phyloP scores from a whole-genome alignment of 1,139 yeast species.

The Lodderomyces jiufengensis region DNA sequence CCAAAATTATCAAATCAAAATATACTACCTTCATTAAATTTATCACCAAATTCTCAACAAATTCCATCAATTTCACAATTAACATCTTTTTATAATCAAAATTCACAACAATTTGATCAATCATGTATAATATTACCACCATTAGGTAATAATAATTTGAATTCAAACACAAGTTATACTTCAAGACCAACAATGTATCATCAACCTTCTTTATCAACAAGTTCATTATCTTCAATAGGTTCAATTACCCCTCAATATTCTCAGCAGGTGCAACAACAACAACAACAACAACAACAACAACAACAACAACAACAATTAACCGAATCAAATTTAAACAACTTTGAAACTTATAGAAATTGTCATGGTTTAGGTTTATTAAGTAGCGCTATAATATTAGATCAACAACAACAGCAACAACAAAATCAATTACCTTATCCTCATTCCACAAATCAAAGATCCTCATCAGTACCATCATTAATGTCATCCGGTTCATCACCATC shows the following conservation, averaged over 20 bases:
- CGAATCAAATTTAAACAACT: slow-evolving; percentile 12
- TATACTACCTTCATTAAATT: slow-evolving; percentile 5
- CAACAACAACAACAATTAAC: slow-evolving; percentile 8
- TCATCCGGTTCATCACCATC: slow-evolving; percentile 16
- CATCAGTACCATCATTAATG: slow-evolving; percentile 2
- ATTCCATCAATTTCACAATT: no score
- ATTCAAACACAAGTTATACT: no score
- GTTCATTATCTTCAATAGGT: no score
- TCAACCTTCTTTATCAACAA: no score
- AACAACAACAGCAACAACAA: slow-evolving; percentile 7
- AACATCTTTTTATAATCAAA: no score
- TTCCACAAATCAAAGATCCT: slow-evolving; percentile 8
- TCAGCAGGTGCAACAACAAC: slow-evolving; percentile 7
- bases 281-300: slow-evolving; percentile 6
- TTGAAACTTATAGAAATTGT: slow-evolving; percentile 11
- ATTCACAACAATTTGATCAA: no score
- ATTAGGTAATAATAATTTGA: no score
- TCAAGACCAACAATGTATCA: no score
- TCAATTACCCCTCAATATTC: no score
- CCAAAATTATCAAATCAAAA: background rate
- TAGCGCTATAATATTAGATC: slow-evolving; percentile 13
- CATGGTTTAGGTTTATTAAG: slow-evolving; percentile 16
- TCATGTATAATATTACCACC: no score
- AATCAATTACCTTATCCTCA: background rate
- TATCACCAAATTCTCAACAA: slow-evolving; percentile 6